Evolutionary conservation across 371 early-diverging fungal genomes (phyloP), one percentile per base, ranked within the genome.

Genomic region (Zancudomyces culisetae): DNA sequence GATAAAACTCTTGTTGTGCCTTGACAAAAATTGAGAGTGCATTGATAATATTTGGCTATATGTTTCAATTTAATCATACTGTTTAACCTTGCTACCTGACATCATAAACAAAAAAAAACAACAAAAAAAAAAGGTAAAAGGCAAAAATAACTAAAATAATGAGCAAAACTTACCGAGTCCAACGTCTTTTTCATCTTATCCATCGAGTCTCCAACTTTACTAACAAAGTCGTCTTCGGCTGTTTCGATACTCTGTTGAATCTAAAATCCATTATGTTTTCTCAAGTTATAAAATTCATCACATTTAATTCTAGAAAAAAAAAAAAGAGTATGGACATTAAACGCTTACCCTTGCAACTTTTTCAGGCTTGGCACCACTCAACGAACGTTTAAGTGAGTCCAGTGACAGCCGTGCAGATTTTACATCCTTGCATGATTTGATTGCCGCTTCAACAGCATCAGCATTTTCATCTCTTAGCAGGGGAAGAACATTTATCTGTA

Each of bases 141-240:
- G n/a, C n/a, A n/a, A n/a, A n/a, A n/a, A n/a, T n/a, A n/a, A n/a
- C n/a, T n/a, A n/a, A n/a, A n/a, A n/a, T n/a, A n/a, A 35, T 6
- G 10, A 35, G 35, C 35, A 35, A 35, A 35, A 35, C 35, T 35
- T 35, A 35, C 35, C 15, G 80, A 76, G 63, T 87, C 90, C 42
- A 92, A 76, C n/a, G 85, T 83, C 13, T 78, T 62, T 60, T 83
- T 85, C 95, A 94, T 94, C 56, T 85, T 69, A 20, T 74, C 74
- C 59, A 85, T 90, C 3, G 90, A 85, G 58, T 91, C 87, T 56
- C 90, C 92, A 10, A 94, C 83, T 1, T 83, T 85, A 12, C 79
- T 79, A 6, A 90, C 87, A 73, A 94, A 90, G 53, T 82, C 77
- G 66, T 92, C 93, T 64, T 94, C 92, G 8, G 90, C 85, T 30